Base-by-base conservation (phyloP, 2,329 filamentous ascomycete genomes). In the Meredithiella fracta region DNA sequence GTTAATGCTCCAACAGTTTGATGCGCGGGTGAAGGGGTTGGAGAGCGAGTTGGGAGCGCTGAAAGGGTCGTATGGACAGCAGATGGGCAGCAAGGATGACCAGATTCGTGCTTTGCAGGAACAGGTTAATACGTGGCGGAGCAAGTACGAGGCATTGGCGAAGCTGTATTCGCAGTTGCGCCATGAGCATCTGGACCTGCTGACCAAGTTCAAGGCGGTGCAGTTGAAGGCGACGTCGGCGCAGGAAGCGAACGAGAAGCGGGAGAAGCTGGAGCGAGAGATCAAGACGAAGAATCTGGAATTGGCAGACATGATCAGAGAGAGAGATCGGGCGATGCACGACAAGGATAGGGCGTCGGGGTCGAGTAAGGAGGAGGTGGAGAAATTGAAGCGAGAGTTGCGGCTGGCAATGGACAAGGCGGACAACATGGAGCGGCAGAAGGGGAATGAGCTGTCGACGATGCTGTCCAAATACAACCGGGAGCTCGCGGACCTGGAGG, bases 231-330 rank as follows among this genome's bases (percentile, higher is more conserved):
- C 92, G 1, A 89, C 91, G 15, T 97, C 90, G 3, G 92, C 92
- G 0, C 91, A 97, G 66, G 92, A 98, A 71, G 92, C 92, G 1
- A 95, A 97, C 60, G 92, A 97, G 57, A 83, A 80, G 63, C 83
- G 91, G 7, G 92, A 98, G 72, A 95, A 94, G 73, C 77, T 98
- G 54, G 89, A 97, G 72, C 85, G 91, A 34, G 92, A 98, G 71
- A 85, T 98, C 67, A 98, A 98, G 78, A 96, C 91, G 29, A 98
- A 98, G 79, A 98, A 98, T 66, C 74, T 98, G n/a, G 92, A 98
- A 68, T 72, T 98, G 60, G 92, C 92, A 31, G 89, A 97, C 67
- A 97, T 98, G 92, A 98, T 98, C 61, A 81, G 92, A 47, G 92
- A 98, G 72, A 79, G 92, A 62, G 92, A 98, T 65, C 82, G 92